Conservation (phyloP, 371 early-diverging fungal species). For the Mortierella sp. region DNA sequence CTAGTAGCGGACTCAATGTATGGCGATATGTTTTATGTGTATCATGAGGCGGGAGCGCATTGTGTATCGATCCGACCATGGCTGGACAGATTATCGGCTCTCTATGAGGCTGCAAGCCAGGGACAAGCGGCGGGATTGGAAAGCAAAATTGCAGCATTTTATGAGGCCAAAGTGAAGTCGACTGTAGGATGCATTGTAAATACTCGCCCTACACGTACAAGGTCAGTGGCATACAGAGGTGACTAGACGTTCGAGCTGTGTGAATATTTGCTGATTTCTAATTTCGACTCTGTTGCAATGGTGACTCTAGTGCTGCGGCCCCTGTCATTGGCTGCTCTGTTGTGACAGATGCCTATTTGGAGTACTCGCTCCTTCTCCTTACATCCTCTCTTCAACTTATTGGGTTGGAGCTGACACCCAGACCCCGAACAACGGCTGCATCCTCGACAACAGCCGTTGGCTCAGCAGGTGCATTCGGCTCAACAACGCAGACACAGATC, state of each 20-base stretch:
- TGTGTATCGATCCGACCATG: slow-evolving; percentile 45
- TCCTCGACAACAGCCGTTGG: background rate
- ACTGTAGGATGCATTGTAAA: slow-evolving; percentile 30
- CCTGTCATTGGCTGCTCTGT: slow-evolving; percentile 38
- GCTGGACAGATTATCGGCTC: slow-evolving; percentile 38
- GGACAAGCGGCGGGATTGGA: slow-evolving; percentile 11
- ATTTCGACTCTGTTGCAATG: no score
- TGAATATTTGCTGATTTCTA: background rate
- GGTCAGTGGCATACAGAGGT: slow-evolving; percentile 14
- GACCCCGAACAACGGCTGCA: slow-evolving; percentile 10
- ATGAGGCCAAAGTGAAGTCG: slow-evolving; percentile 28
- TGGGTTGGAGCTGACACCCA: slow-evolving; percentile 28
- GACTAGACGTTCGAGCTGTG: background rate
- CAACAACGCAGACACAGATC: background rate
- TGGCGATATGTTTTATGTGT: slow-evolving; percentile 54
- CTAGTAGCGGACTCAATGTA: slow-evolving; percentile 48
- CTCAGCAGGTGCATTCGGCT: background rate
- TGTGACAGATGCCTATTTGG: slow-evolving; percentile 39
- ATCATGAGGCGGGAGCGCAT: slow-evolving; percentile 54
- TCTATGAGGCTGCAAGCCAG: slow-evolving; percentile 29
- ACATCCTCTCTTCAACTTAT: slow-evolving; percentile 43
- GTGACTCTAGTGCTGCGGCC: slow-evolving; percentile 21
- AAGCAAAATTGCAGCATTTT: slow-evolving; percentile 16
- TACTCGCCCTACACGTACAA: slow-evolving; percentile 39
- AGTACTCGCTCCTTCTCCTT: slow-evolving; percentile 40